Evolutionary conservation across 768 basidiomycete species (phyloP), one percentile per base, ranked within the genome.

Genomic region (Tylopilus intermedius): DNA sequence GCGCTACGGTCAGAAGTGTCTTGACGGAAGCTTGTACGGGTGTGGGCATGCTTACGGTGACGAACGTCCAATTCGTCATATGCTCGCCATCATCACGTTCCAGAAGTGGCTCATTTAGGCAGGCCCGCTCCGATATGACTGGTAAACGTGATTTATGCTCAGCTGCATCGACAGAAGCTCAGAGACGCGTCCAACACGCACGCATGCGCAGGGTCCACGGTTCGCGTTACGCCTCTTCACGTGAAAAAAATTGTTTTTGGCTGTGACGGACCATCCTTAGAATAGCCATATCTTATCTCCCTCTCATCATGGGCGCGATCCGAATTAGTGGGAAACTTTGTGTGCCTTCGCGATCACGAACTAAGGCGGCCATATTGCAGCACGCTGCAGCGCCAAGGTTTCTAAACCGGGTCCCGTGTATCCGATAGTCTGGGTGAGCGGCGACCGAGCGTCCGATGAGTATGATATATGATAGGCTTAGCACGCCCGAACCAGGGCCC

Each of bases 101-200:
- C 18, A 22, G 50, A 54, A 55, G 13, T 21, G 37, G 46, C 53
- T 18, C 2, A 8, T 44, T 46, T 45, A 26, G 44, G 52, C 33
- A 33, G 15, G 9, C 8, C 42, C 29, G 54, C 24, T 52, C 51
- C 38, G 47, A 42, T 21, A 39, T 30, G 14, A 21, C 24, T 41
- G 30, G 35, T 33, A 21, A 57, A 57, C 55, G 55, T 57, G 56
- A 51, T 57, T 47, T 30, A 29, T 39, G 49, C 48, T 49, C 54
- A 14, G 13, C 38, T 45, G 18, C 43, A 11, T 29, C 11, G 47
- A 49, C 33, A 35, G 5, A 45, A 37, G 32, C 24, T 24, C 24
- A 24, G 43, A 37, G 8, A 33, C 46, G 33, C 30, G 30, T 45
- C 49, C 11, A 21, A 27, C 35, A 24, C 24, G 24, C 24, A 24